phyloP scores from a whole-genome alignment of 2,329 filamentous ascomycete genomes.

The Trichoderma cornu-damae region DNA sequence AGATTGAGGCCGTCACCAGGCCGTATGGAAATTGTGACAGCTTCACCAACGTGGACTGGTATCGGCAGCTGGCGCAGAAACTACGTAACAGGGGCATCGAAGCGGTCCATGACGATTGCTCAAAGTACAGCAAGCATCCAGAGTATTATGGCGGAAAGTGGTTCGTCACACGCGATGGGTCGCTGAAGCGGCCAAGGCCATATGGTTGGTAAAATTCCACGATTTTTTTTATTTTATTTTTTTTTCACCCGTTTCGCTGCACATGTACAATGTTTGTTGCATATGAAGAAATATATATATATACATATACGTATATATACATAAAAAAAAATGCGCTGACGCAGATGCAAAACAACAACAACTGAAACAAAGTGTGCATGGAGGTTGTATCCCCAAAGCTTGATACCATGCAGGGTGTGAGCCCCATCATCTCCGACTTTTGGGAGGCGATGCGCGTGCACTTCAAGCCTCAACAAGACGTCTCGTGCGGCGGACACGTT shows the following conservation, averaged over 20 bases:
- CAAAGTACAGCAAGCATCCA: constrained; percentile 38
- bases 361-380: constrained; percentile 35
- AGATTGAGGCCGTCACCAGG: constrained; percentile 37
- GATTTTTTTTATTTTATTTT: too few relatives aligned
- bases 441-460: constrained; percentile 41
- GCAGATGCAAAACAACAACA: neutral
- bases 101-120: constrained; percentile 36
- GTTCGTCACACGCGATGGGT: constrained; percentile 39
- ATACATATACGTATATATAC: constrained; percentile 3
- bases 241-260: neutral
- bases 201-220: constrained; percentile 28
- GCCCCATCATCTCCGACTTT: constrained; percentile 35
- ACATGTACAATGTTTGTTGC: too few relatives aligned
- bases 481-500: constrained; percentile 37
- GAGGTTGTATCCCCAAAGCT: constrained; percentile 39
- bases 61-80: constrained; percentile 37
- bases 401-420: constrained; percentile 32
- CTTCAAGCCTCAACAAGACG: constrained; percentile 34
- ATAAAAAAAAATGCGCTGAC: constrained; percentile 9
- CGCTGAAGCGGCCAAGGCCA: constrained; percentile 35
- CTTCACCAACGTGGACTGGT: constrained; percentile 39
- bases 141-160: constrained; percentile 40
- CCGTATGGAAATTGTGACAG: constrained; percentile 35
- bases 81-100: constrained; percentile 36
- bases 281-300: too few relatives aligned